A percentile compares a stretch with the other conserved stretches of the same genome.
Conservation (phyloP, 2,329 filamentous ascomycete species). For the Aspergillus sp. region DNA sequence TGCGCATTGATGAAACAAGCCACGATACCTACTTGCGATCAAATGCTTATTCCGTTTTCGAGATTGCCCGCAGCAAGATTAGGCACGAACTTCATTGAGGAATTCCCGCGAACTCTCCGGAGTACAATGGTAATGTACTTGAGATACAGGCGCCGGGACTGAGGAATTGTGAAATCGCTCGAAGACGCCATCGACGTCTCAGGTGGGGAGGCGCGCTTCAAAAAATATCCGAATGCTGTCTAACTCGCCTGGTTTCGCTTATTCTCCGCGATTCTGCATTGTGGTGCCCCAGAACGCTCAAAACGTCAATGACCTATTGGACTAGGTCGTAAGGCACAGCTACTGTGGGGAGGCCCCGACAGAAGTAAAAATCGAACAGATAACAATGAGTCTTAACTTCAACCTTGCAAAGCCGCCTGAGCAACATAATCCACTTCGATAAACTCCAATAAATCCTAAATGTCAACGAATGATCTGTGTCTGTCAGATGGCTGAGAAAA, state of each 20-base stretch:
- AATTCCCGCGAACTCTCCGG: not conserved
- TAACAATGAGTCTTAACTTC: not conserved
- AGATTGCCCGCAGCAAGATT: constrained; percentile 12
- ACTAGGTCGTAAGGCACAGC: not conserved
- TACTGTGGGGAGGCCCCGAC: constrained; percentile 1
- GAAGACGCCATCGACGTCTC: not conserved
- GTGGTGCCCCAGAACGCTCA: constrained; percentile 13
- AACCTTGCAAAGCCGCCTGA: not conserved
- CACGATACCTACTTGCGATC: constrained; percentile 1
- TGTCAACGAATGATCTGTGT: not conserved
- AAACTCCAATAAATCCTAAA: not conserved
- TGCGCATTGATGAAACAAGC: constrained; percentile 13
- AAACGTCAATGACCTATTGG: constrained; percentile 13
- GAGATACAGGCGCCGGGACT: not conserved
- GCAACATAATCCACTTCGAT: not conserved
- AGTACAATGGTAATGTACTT: not conserved
- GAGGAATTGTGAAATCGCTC: not conserved
- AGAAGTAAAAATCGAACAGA: not conserved
- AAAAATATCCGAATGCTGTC: constrained; percentile 10
- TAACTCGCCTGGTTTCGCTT: constrained; percentile 15
- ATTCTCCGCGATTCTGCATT: constrained; percentile 17
- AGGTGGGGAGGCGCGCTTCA: not conserved
- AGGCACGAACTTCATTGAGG: constrained; percentile 19
- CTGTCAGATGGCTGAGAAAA: not conserved
- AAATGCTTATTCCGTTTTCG: constrained; percentile 10